Evolutionary conservation across 2,329 filamentous ascomycete species (phyloP).

Genomic region (Penicillium sclerotigenum): DNA sequence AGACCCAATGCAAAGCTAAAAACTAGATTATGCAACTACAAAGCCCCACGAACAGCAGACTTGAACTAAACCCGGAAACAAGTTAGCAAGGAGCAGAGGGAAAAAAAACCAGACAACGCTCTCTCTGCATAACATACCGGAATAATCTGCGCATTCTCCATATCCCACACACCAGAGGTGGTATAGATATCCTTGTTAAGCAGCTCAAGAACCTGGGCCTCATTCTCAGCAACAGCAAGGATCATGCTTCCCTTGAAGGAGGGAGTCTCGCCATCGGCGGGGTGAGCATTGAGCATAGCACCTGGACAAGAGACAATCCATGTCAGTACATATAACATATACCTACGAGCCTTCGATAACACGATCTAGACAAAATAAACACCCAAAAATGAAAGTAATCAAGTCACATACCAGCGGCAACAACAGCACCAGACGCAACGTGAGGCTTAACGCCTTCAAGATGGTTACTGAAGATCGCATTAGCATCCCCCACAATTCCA

Average conservation of each 20-base stretch:
- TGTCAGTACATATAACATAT: background rate
- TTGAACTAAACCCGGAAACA: conserved; percentile 26
- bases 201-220: conserved; percentile 65
- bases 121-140: conserved; percentile 26
- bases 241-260: conserved; percentile 72
- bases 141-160: conserved; percentile 57
- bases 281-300: conserved; percentile 64
- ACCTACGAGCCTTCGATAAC: background rate
- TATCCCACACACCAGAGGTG: conserved; percentile 73
- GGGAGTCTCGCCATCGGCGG: conserved; percentile 58
- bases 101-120: background rate
- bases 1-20: conserved; percentile 1
- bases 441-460: conserved; percentile 54
- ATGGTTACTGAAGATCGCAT: conserved; percentile 45
- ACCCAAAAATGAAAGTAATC: background rate
- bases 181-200: conserved; percentile 72
- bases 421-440: conserved; percentile 56
- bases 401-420: conserved; percentile 60
- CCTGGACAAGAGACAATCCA: conserved; percentile 43
- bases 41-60: conserved; percentile 28
- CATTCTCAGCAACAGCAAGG: conserved; percentile 62
- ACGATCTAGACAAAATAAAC: background rate
- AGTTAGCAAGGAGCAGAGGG: conserved; percentile 2
- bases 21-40: conserved; percentile 8
- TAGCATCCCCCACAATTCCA: background rate